Evolutionary conservation across 768 basidiomycete species (phyloP).

Genomic region (Mycena amicta): DNA sequence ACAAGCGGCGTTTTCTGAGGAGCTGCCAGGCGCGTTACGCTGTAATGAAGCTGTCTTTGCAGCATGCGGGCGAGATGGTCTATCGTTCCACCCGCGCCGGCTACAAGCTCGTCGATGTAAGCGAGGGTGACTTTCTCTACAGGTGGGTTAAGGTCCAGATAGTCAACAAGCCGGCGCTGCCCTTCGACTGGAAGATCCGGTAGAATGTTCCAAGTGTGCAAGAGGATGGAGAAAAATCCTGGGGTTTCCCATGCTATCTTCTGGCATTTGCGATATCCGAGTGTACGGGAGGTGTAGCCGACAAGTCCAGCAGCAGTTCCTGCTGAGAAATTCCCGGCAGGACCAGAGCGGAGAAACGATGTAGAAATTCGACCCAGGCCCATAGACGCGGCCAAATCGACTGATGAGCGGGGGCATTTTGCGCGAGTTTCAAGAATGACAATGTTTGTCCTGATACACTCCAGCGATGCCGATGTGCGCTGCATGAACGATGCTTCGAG

Average conservation of each 20-base stretch:
- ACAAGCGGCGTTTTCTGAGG: background rate
- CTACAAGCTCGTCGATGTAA: background rate
- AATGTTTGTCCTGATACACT: background rate
- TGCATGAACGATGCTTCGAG: background rate
- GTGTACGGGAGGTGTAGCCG: background rate
- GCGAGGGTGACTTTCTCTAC: background rate
- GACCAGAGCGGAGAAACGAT: background rate
- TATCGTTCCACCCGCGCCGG: background rate
- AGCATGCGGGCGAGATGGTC: background rate
- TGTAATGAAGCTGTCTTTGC: background rate
- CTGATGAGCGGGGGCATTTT: background rate
- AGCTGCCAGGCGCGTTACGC: background rate
- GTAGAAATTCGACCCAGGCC: background rate
- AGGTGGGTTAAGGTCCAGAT: background rate
- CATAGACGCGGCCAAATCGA: background rate
- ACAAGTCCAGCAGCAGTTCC: background rate
- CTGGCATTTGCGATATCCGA: background rate
- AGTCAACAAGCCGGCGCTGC: background rate
- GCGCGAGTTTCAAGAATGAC: background rate
- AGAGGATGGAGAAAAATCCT: background rate
- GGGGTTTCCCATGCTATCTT: background rate
- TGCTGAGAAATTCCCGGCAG: background rate
- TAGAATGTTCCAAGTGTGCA: background rate
- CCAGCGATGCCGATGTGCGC: background rate
- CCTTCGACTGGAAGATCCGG: background rate